Evolutionary conservation across 1,284 basidiomycete genomes (phyloP).

Genomic region (Cerioporus squamosus): DNA sequence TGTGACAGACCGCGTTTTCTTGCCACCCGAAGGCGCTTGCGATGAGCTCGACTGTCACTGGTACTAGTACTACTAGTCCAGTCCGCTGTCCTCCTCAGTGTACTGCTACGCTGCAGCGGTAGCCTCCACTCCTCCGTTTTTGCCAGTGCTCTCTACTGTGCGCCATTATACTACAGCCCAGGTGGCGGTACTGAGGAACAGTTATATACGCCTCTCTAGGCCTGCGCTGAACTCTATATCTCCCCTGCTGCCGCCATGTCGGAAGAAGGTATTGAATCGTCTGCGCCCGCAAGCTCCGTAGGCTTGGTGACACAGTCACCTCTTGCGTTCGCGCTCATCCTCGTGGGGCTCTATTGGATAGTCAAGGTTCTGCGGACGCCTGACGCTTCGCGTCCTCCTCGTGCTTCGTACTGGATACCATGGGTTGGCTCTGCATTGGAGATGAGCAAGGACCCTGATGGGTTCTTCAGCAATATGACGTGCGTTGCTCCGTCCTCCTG

Average conservation of each 20-base stretch:
- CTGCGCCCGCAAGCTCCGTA: background rate
- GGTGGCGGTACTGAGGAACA: too few species aligned
- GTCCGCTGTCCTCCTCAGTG: too few species aligned
- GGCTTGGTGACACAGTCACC: slow-evolving; percentile 12
- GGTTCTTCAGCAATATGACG: slow-evolving; percentile 20
- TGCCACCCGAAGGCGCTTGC: too few species aligned
- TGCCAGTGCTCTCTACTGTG: too few species aligned
- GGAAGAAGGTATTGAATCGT: background rate
- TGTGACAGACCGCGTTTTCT: slow-evolving; percentile 24
- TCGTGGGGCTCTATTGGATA: slow-evolving; percentile 15
- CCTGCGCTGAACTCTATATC: background rate
- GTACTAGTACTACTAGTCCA: too few species aligned
- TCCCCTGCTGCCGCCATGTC: background rate
- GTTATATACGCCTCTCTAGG: too few species aligned
- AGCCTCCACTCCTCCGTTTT: too few species aligned
- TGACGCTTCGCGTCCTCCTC: slow-evolving; percentile 26
- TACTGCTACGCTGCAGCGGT: too few species aligned
- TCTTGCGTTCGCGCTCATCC: slow-evolving; percentile 12
- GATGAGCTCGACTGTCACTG: too few species aligned
- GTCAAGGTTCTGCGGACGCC: slow-evolving; percentile 12
- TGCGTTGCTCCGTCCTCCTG: slow-evolving; percentile 2
- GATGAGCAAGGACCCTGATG: slow-evolving; percentile 26
- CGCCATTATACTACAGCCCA: too few species aligned
- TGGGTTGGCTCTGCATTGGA: slow-evolving; percentile 28
- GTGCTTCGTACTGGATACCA: slow-evolving; percentile 27